A percentile compares a stretch with the other conserved stretches of the same genome.
phyloP scores from a whole-genome alignment of 495 filamentous ascomycete genomes.

The Penicillium mononematosum region DNA sequence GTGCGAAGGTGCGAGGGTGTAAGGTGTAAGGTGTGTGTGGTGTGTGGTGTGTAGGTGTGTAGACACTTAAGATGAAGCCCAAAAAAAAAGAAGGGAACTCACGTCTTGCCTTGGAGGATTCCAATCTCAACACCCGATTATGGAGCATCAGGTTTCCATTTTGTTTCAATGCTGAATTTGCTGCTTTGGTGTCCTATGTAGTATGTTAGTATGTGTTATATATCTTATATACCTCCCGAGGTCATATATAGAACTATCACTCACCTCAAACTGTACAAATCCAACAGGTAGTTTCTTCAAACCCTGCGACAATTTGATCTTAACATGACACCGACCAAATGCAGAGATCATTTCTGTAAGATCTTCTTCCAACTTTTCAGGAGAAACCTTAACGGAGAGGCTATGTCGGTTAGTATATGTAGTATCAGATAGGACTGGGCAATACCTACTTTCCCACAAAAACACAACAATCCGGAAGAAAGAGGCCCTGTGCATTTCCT shows the following conservation, averaged over 20 bases:
- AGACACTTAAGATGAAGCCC: not conserved
- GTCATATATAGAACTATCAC: not conserved
- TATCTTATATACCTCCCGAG: no score
- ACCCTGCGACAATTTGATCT: not conserved
- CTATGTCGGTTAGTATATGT: not conserved
- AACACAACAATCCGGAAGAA: not conserved
- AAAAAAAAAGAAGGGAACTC: not conserved
- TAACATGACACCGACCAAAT: conserved; percentile 2
- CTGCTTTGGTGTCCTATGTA: not conserved
- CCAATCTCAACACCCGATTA: conserved; percentile 3
- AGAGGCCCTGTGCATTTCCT: conserved; percentile 7
- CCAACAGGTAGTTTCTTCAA: not conserved
- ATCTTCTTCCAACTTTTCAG: not conserved
- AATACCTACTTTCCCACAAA: conserved; percentile 10
- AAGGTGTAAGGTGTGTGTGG: not conserved
- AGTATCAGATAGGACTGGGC: not conserved
- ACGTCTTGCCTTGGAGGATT: not conserved
- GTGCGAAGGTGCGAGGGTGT: not conserved
- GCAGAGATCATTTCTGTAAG: not conserved
- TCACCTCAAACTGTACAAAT: conserved; percentile 10
- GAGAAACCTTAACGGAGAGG: not conserved
- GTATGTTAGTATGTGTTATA: not conserved
- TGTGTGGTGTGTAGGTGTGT: not conserved
- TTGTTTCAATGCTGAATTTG: not conserved
- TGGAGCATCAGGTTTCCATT: conserved; percentile 1